Evolutionary conservation across 2,329 filamentous ascomycete species (phyloP).

Genomic region (Calonectria fujianensis): DNA sequence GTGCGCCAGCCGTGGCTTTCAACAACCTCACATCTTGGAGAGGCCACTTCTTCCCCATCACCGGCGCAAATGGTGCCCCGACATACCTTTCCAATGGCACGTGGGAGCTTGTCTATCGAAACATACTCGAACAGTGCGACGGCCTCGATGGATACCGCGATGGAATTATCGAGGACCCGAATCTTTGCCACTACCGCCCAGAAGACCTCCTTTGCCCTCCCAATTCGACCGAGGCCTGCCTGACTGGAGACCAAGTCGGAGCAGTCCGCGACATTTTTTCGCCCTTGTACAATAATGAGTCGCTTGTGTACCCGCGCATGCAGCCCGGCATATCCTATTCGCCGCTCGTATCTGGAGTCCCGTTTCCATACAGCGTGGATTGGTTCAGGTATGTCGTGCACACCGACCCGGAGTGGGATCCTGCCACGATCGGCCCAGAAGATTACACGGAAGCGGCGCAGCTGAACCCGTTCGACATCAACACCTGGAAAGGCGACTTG

Average conservation of each 20-base stretch:
- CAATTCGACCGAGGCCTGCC: constrained; percentile 62
- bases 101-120: constrained; percentile 65
- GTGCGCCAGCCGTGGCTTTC: constrained; percentile 68
- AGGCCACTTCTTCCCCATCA: constrained; percentile 22
- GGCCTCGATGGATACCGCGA: constrained; percentile 68
- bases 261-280: constrained; percentile 28
- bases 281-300: constrained; percentile 57
- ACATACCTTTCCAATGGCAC: constrained; percentile 48
- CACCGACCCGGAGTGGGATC: constrained; percentile 38
- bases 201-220: constrained; percentile 62
- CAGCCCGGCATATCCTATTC: constrained; percentile 58
- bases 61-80: background rate
- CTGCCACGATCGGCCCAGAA: constrained; percentile 46
- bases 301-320: constrained; percentile 47
- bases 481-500: constrained; percentile 61
- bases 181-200: constrained; percentile 65
- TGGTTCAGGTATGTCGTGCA: constrained; percentile 40
- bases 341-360: constrained; percentile 59
- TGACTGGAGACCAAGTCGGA: constrained; percentile 27
- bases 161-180: constrained; percentile 68
- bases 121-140: constrained; percentile 70
- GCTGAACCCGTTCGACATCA: constrained; percentile 52
- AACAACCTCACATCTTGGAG: constrained; percentile 64
- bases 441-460: constrained; percentile 60
- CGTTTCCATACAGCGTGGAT: constrained; percentile 26